These are phyloP conservation scores for Vanrija sp. DNA, from an alignment of 1,284 basidiomycete genomes.

Conservation along the genomic window DNA sequence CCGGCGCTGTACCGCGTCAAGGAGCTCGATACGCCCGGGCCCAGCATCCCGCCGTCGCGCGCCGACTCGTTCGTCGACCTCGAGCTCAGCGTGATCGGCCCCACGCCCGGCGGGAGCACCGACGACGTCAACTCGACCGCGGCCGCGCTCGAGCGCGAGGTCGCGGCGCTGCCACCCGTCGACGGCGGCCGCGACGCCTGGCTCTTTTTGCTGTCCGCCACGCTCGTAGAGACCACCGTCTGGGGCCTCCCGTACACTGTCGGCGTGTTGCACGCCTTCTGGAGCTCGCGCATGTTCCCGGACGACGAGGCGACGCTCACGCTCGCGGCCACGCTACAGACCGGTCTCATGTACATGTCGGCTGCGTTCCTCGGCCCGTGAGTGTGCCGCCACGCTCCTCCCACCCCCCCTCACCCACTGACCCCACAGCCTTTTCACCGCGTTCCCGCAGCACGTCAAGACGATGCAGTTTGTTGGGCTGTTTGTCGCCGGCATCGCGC, in stretches of 20 bases:
- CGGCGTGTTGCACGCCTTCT: constrained; percentile 45
- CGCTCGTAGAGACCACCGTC: constrained; percentile 39
- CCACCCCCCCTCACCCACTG: background rate
- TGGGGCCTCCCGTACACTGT: constrained; percentile 47
- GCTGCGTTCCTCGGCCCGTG: constrained; percentile 38
- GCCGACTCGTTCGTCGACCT: no score
- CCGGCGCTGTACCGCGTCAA: no score
- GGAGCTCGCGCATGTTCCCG: constrained; percentile 39
- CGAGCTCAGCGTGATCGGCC: no score
- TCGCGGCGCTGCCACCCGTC: constrained; percentile 31
- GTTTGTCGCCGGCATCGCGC: constrained; percentile 19
- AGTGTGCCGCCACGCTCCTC: no score
- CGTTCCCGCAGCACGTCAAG: constrained; percentile 29
- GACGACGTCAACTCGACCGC: no score
- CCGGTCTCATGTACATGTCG: constrained; percentile 43
- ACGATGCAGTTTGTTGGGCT: constrained; percentile 31
- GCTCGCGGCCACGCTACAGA: constrained; percentile 43
- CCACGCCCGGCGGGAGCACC: no score
- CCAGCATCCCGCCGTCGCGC: no score
- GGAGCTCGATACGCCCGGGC: no score
- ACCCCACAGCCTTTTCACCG: constrained; percentile 27
- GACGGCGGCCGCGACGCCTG: constrained; percentile 43
- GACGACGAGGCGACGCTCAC: constrained; percentile 31
- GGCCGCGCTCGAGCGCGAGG: background rate
- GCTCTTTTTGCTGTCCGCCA: constrained; percentile 42